Conservation (phyloP, 805 yeast species). For the Limtongia smithiae region DNA sequence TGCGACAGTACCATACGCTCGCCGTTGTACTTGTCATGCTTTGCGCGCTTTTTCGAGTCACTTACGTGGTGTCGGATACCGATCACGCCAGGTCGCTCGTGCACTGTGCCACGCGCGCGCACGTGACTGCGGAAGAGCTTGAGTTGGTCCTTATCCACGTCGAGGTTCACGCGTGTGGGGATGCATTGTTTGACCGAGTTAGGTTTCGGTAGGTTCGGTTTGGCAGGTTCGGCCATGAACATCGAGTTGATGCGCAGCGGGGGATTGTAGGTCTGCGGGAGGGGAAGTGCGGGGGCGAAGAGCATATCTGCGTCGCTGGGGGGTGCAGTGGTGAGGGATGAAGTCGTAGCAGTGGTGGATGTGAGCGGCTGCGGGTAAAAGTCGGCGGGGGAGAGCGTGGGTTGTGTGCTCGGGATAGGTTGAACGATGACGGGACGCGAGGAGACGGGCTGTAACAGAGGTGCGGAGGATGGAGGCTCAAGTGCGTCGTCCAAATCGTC, state of each 20-base stretch:
- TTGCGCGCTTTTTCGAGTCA: conserved; percentile 2
- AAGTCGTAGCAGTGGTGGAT: too few species aligned
- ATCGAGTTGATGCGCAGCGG: conserved; percentile 34
- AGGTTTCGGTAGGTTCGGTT: conserved; percentile 53
- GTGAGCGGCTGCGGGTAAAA: too few species aligned
- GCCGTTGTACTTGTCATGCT: conserved; percentile 1
- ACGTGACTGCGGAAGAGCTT: conserved; percentile 33
- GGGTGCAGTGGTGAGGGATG: too few species aligned
- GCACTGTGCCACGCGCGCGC: conserved; percentile 9
- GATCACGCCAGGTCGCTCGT: conserved; percentile 22
- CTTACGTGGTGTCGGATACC: conserved; percentile 6
- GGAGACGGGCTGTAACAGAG: too few species aligned
- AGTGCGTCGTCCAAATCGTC: too few species aligned
- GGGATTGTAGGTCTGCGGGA: too few species aligned
- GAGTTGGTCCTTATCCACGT: conserved; percentile 59
- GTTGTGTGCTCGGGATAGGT: too few species aligned
- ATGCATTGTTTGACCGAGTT: conserved; percentile 33
- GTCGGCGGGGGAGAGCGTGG: too few species aligned
- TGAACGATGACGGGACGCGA: too few species aligned
- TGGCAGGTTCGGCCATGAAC: conserved; percentile 60
- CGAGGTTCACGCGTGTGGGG: conserved; percentile 59
- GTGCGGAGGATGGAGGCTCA: too few species aligned
- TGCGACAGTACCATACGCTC: neutral
- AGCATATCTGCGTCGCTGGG: too few species aligned
- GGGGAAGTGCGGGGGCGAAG: too few species aligned